Evolutionary conservation across 805 yeast species (phyloP), one percentile per base, ranked within the genome.

Genomic region (Torulaspora microellipsoides): DNA sequence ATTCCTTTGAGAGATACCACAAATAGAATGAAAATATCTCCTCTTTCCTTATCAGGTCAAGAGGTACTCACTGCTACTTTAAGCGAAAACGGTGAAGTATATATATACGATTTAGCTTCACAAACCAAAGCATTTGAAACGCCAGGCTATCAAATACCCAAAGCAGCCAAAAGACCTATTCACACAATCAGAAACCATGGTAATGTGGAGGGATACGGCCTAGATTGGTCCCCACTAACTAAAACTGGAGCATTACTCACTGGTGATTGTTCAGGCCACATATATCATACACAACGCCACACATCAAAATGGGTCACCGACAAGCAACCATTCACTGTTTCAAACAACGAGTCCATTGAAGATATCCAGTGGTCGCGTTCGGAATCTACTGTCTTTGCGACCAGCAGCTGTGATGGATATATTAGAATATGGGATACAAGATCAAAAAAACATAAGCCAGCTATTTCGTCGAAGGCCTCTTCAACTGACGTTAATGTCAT

Each of bases 381-480:
- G 4, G 98, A 93, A 64, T 77, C 76, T 50, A 88, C 97, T 0
- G 99, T 93, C 27, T 93, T 93, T 63, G 95, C 97, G n/a, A 79
- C 95, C 15, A 91, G 85, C 34, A 97, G 96, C 12, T 76, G 85
- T 46, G 99, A 93, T 61, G 98, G 98, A 7, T 51, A 51, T 60
- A 78, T 91, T 34, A 78, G 96, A 54, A 85, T 93, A 56, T 93
- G 99, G 99, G 99, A 93, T 66, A 88, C 95, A 2, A 78, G 99
- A 66, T 85, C 95, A 41, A 86, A 87, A 69, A 83, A 86, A 60
- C 95, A 88, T 64, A 81, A 80, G 70, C 95, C 97, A 1, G 95
- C 96, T 2, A 70, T 93, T 47, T 82, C 88, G 32, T 88, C 88
- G 30, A 72, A 67, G 44, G 98, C 96, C 0, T 80, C 95, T 11